A percentile compares a stretch with the other conserved stretches of the same genome.
Conservation (phyloP, 2,329 filamentous ascomycete species). For the Blastomyces parvus region DNA sequence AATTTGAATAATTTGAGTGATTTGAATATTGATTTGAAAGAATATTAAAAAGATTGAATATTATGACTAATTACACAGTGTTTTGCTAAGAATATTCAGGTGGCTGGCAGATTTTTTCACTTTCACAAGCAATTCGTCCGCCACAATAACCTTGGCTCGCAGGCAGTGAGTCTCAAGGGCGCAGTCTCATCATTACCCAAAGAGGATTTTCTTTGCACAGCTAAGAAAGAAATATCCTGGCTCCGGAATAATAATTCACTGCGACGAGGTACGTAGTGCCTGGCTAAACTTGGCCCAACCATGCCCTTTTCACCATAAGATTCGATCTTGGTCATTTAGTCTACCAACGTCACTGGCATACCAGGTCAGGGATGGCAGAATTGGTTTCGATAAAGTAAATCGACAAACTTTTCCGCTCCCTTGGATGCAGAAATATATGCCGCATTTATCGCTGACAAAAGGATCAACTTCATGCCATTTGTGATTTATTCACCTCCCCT, state of each 20-base stretch:
- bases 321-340: constrained; percentile 26
- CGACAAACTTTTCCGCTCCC: constrained; percentile 26
- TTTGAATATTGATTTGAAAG: too few species aligned
- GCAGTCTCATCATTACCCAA: constrained; percentile 27
- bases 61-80: too few species aligned
- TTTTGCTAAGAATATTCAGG: too few species aligned
- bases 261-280: constrained; percentile 25
- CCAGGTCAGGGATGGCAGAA: constrained; percentile 30
- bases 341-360: constrained; percentile 32
- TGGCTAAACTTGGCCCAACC: constrained; percentile 31
- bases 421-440: constrained; percentile 31
- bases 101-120: too few species aligned
- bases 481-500: constrained; percentile 24
- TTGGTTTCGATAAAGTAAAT: constrained; percentile 35
- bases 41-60: background rate
- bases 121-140: too few species aligned
- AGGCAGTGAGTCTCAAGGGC: background rate
- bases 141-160: background rate
- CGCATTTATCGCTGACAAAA: constrained; percentile 32
- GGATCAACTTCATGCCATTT: constrained; percentile 28
- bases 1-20: background rate
- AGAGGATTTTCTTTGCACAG: constrained; percentile 31
- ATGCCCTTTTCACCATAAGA: constrained; percentile 27
- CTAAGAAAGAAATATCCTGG: constrained; percentile 23
- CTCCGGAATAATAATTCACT: constrained; percentile 22